phyloP scores from a whole-genome alignment of 345 rosid species.

The Nephelium lappaceum region DNA sequence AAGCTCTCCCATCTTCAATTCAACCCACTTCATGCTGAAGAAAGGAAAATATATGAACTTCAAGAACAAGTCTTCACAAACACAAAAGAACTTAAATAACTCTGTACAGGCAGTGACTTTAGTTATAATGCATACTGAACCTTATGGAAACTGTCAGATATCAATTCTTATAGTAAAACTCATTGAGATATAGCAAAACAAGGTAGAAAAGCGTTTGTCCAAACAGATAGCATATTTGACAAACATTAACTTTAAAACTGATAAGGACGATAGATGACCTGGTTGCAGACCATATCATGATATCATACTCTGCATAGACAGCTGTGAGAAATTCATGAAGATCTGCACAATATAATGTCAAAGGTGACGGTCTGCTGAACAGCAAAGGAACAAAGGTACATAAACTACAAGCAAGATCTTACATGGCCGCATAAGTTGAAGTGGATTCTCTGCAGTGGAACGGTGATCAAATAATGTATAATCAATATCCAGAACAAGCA shows the following conservation, averaged over 20 bases:
- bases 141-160: background rate
- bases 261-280: slow-evolving; percentile 44
- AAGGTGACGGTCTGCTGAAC: slow-evolving; percentile 15
- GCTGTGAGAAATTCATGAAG: slow-evolving; percentile 97
- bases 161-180: background rate
- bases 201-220: background rate
- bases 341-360: slow-evolving; percentile 50
- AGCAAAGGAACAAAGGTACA: background rate
- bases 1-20: slow-evolving; percentile 96
- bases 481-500: slow-evolving; percentile 93
- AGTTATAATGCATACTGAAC: background rate
- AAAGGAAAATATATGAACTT: slow-evolving; percentile 4
- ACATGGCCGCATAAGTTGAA: slow-evolving; percentile 96
- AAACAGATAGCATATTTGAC: background rate
- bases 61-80: background rate
- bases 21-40: slow-evolving; percentile 97
- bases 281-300: slow-evolving; percentile 98
- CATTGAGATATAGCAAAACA: background rate
- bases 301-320: slow-evolving; percentile 85
- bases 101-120: background rate
- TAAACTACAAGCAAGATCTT: slow-evolving; percentile 28
- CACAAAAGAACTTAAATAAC: background rate
- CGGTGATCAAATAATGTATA: slow-evolving; percentile 96
- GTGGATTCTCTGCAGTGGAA: slow-evolving; percentile 88
- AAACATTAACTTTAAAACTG: background rate